Evolutionary conservation across 1,139 yeast genomes (phyloP), one percentile per base, ranked within the genome.

Genomic region (Zygoascus sp.): DNA sequence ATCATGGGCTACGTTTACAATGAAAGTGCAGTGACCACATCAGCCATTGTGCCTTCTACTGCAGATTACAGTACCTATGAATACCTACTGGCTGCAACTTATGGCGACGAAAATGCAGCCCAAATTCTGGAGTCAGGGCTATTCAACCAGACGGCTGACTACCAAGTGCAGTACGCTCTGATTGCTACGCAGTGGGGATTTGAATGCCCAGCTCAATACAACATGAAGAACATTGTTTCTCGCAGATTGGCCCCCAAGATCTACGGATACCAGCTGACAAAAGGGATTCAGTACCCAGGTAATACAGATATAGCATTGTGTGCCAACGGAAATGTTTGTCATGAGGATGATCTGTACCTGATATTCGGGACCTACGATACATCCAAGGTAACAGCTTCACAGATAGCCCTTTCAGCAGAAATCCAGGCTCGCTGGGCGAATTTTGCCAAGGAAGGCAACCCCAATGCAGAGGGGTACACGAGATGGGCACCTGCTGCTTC

Each of bases 331-430:
- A 38, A 50, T 10, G 66, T 62, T 3, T 64, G 68, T 48, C 68
- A 64, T 43, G 60, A 63, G 45, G 64, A 63, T 38, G 68, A 64
- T 44, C 45, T 63, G 21, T 56, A 56, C 32, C 52, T 59, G 10
- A 52, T 59, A 3, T 63, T 62, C 50, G 66, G 66, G 9, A 62
- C 64, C 2, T 61, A 51, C 43, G 39, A 51, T 23, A 9, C 44
- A 2, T 38, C 50, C 7, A 32, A 53, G 2, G 52, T 51, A 2
- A 40, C 55, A 11, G 32, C 53, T 1, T 46, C 52, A 15, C 58
- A 58, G 44, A 40, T 16, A 5, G 44, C 45, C 4, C 45, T 62
- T 19, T 51, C 57, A 21, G 30, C 20, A 8, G 58, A 60, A 40
- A 51, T 63, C 3, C 66, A 63, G 46, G 44, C 50, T 4, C 53